Evolutionary conservation across 257 asterid species (phyloP), one percentile per base, ranked within the genome.

Genomic region (Linaria vulgaris): DNA sequence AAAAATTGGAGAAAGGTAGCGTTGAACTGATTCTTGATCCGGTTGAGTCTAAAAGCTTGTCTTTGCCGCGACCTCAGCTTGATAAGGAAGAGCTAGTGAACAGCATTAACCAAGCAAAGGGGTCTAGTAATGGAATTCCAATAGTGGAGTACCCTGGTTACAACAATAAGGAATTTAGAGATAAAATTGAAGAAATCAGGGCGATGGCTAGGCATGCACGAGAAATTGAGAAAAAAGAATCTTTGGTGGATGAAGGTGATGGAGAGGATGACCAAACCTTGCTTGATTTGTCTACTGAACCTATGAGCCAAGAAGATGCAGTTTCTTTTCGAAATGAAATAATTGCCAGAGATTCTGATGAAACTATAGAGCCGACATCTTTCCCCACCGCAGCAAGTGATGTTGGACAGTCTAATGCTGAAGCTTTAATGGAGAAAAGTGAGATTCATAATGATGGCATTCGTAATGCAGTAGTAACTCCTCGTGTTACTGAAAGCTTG

Each of bases 201-300:
- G 66, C 61, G 66, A 82, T 92, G 97, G 97, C 96, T 3, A 81
- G 86, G 70, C 71, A 62, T 59, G 94, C 83, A 24, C 77, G 96
- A 53, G 88, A 87, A 69, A 73, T 68, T 66, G 99, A 89, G 78
- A 81, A 64, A 67, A 62, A 54, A 50, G 69, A 79, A 17, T 27
- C 78, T 59, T 56, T 53, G 45, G 27, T 39, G 25, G 72, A 69
- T 25, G 66, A 59, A 30, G 54, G 37, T 59, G 81, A 64, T 46
- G 79, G 54, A 47, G 74, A 75, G 73, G 74, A 74, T 74, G 68
- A 51, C 60, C 74, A 46, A 49, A 63, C 51, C 47, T 64, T 66
- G 58, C 66, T 66, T 22, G 77, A 68, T 56, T 48, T 56, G 47
- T 64, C 77, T 10, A 52, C 54, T 61, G 69, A 67, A 24, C 66